Evolutionary conservation across 768 basidiomycete species (phyloP), one percentile per base, ranked within the genome.

Genomic region (Mrakia frigida): DNA sequence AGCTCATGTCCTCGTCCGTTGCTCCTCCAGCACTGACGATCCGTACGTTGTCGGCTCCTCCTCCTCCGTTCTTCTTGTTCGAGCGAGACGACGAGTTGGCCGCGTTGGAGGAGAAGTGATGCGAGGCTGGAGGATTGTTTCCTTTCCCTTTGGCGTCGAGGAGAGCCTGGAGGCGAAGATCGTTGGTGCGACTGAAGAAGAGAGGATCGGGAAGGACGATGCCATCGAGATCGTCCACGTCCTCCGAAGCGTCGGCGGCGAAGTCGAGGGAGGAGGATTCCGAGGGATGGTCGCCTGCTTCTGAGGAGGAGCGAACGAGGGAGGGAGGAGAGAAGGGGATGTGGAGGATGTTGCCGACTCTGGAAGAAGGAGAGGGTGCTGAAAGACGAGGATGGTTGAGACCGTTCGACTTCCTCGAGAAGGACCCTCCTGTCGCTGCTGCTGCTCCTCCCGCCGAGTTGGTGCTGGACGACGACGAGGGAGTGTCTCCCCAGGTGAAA

Each of bases 191-290:
- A 6, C 61, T 56, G 61, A 77, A 77, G 80, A 93, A 93, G 73
- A 94, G 84, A 52, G 88, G 87, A 7, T 88, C 84, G 11, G 92
- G 92, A 53, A 94, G 87, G 73, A 93, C 88, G 43, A 94, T 86
- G 23, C 93, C 92, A 63, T 93, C 92, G 4, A 93, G 87, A 25
- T 59, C 53, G 35, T 91, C 89, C 78, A 78, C 79, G 11, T 78
- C 78, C 56, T 91, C 90, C 25, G 43, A 28, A 37, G 68, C 73
- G 43, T 28, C 73, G 41, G 87, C 87, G 25, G 87, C 87, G 37
- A 73, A 69, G 23, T 86, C 87, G 23, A 87, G 87, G 5, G 52
- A 67, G 11, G 53, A 65, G 21, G 74, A 43, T 28, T 43, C 60
- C 35, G 70, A 50, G 39, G 50, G 52, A 46, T 79, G 82, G 50